Base-by-base conservation (phyloP, 2,329 filamentous ascomycete species). In the Neonectria neomacrospora region DNA sequence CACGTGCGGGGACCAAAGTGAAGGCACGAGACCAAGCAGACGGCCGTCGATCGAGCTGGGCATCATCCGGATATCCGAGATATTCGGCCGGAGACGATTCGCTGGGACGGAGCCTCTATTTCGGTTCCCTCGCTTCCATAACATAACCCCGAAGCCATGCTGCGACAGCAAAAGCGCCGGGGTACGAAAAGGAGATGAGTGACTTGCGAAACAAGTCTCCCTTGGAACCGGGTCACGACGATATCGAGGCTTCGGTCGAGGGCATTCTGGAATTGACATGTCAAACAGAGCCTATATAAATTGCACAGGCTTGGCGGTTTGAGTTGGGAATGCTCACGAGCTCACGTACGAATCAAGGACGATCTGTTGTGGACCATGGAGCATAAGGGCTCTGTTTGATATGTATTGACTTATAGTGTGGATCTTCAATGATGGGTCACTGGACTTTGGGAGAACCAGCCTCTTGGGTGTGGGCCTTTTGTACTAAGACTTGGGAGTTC, bases 1-100 rank as follows among this genome's bases (percentile, higher is more conserved):
- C 65, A 60, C 28, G 55, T 68, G 50, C 59, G 59, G 28, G 48
- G 34, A 8, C 20, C 41, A 3, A 63, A 34, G 28, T 65, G 54
- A 62, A 42, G 14, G 16, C 14, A n/a, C 26, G 9, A 5, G 26
- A 44, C 61, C 44, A 67, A 41, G 52, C 16, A 8, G 50, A 41
- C 45, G 50, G 41, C 30, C 23, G 59, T 22, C 39, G 16, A 41
- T 23, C 26, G 23, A 41, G 45, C 45, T n/a, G 23, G 53, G 41
- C 51, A 6, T 30, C 44, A 28, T 37, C 44, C 55, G 34, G 51
- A 28, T 23, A 45, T 23, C 39, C 12, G 16, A 41, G 47, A 18
- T 28, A n/a, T 32, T 32, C 10, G 47, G 30, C n/a, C 26, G 5
- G 10, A 50, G 28, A n/a, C 47, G n/a, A 12, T 20, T 34, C 28